Evolutionary conservation across 306 rosid genomes (phyloP), one percentile per base, ranked within the genome.

Genomic region (Sphenostylis stenocarpa): DNA sequence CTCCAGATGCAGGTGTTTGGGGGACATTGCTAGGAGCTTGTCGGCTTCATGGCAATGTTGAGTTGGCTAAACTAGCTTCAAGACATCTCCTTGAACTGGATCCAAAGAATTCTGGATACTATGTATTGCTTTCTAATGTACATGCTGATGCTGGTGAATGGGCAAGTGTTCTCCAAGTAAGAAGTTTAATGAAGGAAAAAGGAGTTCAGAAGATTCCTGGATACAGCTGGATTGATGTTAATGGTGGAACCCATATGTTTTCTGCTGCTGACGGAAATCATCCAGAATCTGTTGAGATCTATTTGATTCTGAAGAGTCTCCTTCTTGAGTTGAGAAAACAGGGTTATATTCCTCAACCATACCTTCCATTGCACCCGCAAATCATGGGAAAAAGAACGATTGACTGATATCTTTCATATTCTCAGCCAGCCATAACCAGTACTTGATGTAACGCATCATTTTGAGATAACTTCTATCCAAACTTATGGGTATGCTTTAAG

Each of bases 1-100:
- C 85, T 65, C 97, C 96, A 31, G 96, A 90, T 56, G 91, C 94
- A 26, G 97, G 97, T 73, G 87, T 91, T 76, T 92, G 96, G 96
- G 97, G 97, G 47, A 90, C 96, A 28, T 76, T 92, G 67, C 92
- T 92, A 39, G 97, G 97, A 76, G 91, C 97, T 2, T 92, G 96
- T 75, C 87, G 93, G n/a, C 81, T 90, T 70, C 90, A 92, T 77
- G 92, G 97, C 41, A 87, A 92, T 73, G 87, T 88, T 41, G 90
- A 90, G 76, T 84, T 88, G 73, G 97, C 96, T 34, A 87, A 77
- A 81, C 77, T 86, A 48, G 96, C 96, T 61, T 85, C 93, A 56
- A 77, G 33, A 23, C 83, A 90, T 69, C 85, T 92, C 73, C 77
- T 90, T 67, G 92, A 92, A 17, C 23, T 88, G 68, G 97, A 87